A percentile compares a stretch with the other conserved stretches of the same genome.
phyloP scores from a whole-genome alignment of 768 basidiomycete genomes.

The Boletus reticuloceps region DNA sequence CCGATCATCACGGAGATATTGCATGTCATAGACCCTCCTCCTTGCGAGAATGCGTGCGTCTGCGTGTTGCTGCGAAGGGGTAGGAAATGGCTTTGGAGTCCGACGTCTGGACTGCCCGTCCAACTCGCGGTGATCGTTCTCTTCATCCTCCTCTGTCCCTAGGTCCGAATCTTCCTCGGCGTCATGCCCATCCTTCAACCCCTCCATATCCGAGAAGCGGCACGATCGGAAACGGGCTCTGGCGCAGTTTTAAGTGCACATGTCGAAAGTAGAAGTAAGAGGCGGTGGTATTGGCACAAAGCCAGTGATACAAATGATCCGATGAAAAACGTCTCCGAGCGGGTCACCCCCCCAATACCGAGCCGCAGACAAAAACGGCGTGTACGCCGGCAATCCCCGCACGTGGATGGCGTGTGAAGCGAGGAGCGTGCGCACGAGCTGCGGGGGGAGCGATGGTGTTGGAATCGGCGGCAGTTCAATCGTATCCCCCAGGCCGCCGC shows the following conservation, averaged over 20 bases:
- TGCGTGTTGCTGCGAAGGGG: constrained; percentile 11
- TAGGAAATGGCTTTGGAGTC: constrained; percentile 6
- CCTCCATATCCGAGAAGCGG: not conserved
- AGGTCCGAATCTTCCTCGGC: not conserved
- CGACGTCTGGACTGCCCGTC: not conserved
- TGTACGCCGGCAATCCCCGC: constrained; percentile 11
- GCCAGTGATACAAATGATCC: constrained; percentile 44
- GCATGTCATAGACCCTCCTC: constrained; percentile 32
- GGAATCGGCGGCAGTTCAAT: not conserved
- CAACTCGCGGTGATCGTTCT: not conserved
- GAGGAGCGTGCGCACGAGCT: constrained; percentile 27
- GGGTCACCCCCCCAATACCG: constrained; percentile 27
- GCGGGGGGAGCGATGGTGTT: constrained; percentile 34
- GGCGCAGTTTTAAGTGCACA: not conserved
- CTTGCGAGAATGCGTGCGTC: constrained; percentile 28
- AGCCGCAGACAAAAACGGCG: constrained; percentile 13
- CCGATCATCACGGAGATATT: constrained; percentile 26
- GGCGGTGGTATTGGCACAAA: constrained; percentile 34
- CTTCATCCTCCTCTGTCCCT: not conserved
- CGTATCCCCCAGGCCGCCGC: not conserved
- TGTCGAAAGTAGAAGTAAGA: not conserved
- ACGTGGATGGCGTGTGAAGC: constrained; percentile 21
- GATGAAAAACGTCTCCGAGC: constrained; percentile 38
- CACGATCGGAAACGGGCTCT: not conserved
- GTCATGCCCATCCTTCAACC: not conserved